Evolutionary conservation across 2,329 filamentous ascomycete species (phyloP).

Genomic region (Tolypocladium tropicale): DNA sequence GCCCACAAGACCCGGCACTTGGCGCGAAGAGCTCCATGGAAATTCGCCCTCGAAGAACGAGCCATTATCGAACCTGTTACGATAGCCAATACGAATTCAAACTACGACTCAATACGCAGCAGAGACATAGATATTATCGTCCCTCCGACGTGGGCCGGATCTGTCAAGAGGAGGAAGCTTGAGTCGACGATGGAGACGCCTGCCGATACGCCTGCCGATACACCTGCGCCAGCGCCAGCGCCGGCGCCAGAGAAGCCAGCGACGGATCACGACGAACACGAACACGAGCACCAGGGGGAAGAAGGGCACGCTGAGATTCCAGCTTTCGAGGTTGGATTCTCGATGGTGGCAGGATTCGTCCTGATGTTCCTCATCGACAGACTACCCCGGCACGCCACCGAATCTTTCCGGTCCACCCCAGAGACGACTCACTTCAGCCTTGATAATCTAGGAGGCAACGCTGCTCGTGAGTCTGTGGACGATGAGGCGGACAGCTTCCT

Average conservation of each 20-base stretch:
- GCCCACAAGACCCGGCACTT: constrained; percentile 23
- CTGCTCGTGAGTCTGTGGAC: constrained; percentile 32
- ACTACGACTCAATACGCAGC: neutral
- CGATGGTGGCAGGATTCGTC: constrained; percentile 79
- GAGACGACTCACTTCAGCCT: constrained; percentile 79
- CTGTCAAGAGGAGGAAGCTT: neutral
- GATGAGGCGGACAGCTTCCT: constrained; percentile 49
- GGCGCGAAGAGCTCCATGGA: constrained; percentile 21
- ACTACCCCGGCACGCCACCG: constrained; percentile 61
- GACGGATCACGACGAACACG: constrained; percentile 21
- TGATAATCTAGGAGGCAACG: constrained; percentile 58
- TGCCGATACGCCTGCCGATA: neutral
- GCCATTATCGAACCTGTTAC: constrained; percentile 14
- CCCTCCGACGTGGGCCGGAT: neutral
- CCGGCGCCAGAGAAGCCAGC: constrained; percentile 3
- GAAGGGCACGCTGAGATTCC: constrained; percentile 36
- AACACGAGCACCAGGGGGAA: constrained; percentile 9
- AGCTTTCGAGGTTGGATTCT: constrained; percentile 73
- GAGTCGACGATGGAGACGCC: neutral
- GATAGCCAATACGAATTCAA: constrained; percentile 4
- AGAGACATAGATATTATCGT: neutral
- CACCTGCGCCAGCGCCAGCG: neutral
- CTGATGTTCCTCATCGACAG: constrained; percentile 96
- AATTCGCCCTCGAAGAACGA: constrained; percentile 12
- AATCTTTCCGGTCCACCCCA: constrained; percentile 53